A percentile compares a stretch with the other conserved stretches of the same genome.
Conservation (phyloP, 192 early-diverging fungal species). For the Entomortierella beljakovae region DNA sequence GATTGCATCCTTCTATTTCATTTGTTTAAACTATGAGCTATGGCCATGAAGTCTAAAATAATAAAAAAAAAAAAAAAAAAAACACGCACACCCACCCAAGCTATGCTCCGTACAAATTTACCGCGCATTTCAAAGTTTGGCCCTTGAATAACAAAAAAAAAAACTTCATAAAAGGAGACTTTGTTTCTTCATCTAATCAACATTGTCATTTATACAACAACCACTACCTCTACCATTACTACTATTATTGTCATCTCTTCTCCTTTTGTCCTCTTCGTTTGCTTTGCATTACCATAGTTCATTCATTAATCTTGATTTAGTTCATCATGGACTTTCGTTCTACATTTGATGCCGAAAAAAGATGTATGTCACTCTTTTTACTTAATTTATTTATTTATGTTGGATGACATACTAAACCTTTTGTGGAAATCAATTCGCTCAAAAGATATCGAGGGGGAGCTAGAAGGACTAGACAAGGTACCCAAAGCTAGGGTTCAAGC, state of each 20-base stretch:
- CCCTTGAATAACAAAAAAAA: background rate
- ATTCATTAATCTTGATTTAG: no score
- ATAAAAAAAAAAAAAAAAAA: background rate
- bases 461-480: conserved; percentile 29
- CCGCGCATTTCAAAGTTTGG: background rate
- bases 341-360: conserved; percentile 50
- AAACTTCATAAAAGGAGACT: background rate
- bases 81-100: no score
- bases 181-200: background rate
- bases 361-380: conserved; percentile 15
- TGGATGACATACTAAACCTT: conserved; percentile 5
- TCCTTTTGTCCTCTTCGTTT: no score
- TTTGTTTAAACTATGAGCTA: no score
- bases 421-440: background rate
- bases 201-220: background rate
- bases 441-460: conserved; percentile 34
- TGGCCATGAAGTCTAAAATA: background rate
- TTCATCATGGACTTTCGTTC: conserved; percentile 50
- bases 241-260: background rate
- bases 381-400: background rate
- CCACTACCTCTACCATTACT: background rate
- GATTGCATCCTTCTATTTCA: conserved; percentile 11
- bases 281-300: no score
- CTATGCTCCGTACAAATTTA: background rate
- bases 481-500: conserved; percentile 36